Evolutionary conservation across 1,139 yeast species (phyloP).

Genomic region (Zygoascus meyerae): DNA sequence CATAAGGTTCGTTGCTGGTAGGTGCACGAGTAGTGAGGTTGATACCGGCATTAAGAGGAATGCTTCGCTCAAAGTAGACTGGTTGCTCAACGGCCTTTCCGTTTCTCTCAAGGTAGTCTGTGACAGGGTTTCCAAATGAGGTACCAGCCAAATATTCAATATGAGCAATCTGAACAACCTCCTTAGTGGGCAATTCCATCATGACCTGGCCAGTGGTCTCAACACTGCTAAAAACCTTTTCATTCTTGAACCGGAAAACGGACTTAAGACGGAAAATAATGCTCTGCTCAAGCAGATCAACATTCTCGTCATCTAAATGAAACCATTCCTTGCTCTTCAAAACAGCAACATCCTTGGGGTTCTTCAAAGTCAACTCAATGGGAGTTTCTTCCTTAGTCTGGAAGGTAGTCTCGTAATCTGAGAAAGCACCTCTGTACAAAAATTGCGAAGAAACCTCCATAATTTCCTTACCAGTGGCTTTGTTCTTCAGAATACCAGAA

Average conservation of each 20-base stretch:
- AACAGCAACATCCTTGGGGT: constrained; percentile 88
- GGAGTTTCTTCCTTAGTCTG: constrained; percentile 85
- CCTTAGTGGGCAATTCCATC: constrained; percentile 90
- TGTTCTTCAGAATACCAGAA: constrained; percentile 80
- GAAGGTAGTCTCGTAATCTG: constrained; percentile 88
- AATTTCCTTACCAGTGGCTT: constrained; percentile 54
- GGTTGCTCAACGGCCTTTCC: constrained; percentile 96
- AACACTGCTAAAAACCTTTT: constrained; percentile 70
- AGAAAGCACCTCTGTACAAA: constrained; percentile 91
- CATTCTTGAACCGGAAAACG: constrained; percentile 72
- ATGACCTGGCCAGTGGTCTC: constrained; percentile 78
- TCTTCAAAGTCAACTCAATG: constrained; percentile 63
- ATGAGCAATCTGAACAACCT: constrained; percentile 78
- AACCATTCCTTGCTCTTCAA: constrained; percentile 97
- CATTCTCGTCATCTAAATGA: constrained; percentile 62
- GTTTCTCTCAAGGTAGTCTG: constrained; percentile 85
- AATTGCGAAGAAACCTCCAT: constrained; percentile 94
- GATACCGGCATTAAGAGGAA: constrained; percentile 73
- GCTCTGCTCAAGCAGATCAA: constrained; percentile 70
- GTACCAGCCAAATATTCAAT: constrained; percentile 87
- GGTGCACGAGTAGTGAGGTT: constrained; percentile 75
- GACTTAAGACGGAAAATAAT: constrained; percentile 89
- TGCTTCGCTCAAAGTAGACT: constrained; percentile 78
- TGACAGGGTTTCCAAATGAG: constrained; percentile 95
- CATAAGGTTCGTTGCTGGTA: constrained; percentile 88